Base-by-base conservation (phyloP, 2,329 filamentous ascomycete species). In the Arthrocladium fulminans region DNA sequence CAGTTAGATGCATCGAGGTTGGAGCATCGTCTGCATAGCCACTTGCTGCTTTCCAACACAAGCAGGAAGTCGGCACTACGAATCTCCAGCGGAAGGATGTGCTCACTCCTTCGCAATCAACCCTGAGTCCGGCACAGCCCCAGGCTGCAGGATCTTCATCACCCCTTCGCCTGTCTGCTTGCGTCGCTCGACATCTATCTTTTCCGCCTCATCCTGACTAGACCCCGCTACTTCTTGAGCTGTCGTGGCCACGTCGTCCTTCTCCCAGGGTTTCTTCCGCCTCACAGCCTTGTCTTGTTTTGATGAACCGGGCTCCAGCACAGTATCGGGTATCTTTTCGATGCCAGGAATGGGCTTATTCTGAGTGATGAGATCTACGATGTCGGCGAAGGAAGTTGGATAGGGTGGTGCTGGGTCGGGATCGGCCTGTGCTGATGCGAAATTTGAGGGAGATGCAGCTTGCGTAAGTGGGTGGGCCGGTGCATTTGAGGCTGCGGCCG, bases 291-390 rank as follows among this genome's bases (percentile, higher is more conserved):
- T 54, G 45, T 59, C 57, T 7, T 53, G 35, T 46, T 59, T 57
- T 17, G 53, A 56, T n/a, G 68, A 70, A 47, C 73, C 71, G 43
- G 72, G 64, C 19, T 75, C 74, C 17, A 89, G 72, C 3, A 95
- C 72, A 0, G 83, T 92, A 56, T 87, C 79, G 3, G 89, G 88
- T 46, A 96, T 90, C 54, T 94, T 80, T 57, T 82, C 81, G 60
- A 96, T 94, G 1, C 89, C 89, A 1, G 88, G 88, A 37, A 96
- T 84, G 0, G 86, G 83, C 58, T 87, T 81, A 46, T 88, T 88
- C 23, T 80, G 82, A 20, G 86, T 86, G 47, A 96, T 86, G 47
- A 94, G 77, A 59, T 87, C 84, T 48, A 94, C 83, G 53, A 96
- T 88, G 56, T 90, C 81, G 6, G 86, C 83, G 65, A 96, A 95